phyloP scores from a whole-genome alignment of 2,329 filamentous ascomycete species.

The Leptographium wingfieldii region DNA sequence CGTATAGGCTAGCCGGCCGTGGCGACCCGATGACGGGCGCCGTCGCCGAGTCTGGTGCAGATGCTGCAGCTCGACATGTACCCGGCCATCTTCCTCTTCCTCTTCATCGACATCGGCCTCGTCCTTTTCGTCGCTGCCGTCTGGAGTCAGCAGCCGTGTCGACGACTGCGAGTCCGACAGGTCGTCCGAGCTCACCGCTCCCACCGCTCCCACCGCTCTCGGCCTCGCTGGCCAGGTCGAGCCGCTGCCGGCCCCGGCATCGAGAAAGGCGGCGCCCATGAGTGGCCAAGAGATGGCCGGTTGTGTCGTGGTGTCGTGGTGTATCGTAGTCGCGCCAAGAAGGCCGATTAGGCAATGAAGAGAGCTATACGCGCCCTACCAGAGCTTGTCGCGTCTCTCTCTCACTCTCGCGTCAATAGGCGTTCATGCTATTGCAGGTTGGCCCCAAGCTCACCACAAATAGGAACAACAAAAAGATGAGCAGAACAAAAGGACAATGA shows the following conservation, averaged over 20 bases:
- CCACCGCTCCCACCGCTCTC: neutral
- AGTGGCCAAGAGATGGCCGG: neutral
- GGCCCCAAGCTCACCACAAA: neutral
- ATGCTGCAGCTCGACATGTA: neutral
- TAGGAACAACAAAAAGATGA: too few relatives aligned
- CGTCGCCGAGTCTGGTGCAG: neutral
- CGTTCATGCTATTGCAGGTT: neutral
- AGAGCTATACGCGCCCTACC: neutral
- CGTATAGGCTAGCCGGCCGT: conserved; percentile 27
- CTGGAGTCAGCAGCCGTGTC: neutral
- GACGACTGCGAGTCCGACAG: neutral
- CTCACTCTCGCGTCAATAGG: neutral
- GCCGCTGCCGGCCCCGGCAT: neutral
- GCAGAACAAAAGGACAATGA: too few relatives aligned
- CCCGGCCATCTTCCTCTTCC: neutral
- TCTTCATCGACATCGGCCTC: neutral
- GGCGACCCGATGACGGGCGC: neutral
- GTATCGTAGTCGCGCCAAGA: neutral
- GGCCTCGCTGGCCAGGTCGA: neutral
- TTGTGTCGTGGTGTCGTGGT: too few relatives aligned
- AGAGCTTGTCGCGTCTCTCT: neutral
- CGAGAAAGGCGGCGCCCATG: neutral
- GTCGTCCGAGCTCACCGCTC: neutral
- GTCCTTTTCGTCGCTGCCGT: neutral
- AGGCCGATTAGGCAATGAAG: neutral